These are phyloP conservation scores for Syncephalastrum sp. DNA, from an alignment of 371 early-diverging fungal species.

Conservation along the genomic window DNA sequence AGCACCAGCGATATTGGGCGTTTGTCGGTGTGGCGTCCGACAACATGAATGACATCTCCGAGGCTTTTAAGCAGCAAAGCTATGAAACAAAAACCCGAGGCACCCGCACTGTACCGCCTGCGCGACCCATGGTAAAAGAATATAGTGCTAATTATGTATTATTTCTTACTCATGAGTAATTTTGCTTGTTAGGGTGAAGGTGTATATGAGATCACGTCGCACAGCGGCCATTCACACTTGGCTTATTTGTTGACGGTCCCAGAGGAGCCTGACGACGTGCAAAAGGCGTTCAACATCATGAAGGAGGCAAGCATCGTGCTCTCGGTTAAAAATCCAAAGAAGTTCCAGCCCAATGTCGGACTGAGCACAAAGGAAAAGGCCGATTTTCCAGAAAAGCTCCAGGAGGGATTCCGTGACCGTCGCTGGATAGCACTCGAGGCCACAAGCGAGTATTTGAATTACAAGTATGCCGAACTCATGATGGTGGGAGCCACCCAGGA, in stretches of 20 bases:
- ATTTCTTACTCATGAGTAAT: not conserved
- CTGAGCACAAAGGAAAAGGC: constrained; percentile 26
- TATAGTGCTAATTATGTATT: not conserved
- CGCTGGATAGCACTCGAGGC: constrained; percentile 29
- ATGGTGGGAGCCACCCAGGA: constrained; percentile 40
- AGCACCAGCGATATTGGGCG: constrained; percentile 36
- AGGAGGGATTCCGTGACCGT: constrained; percentile 25
- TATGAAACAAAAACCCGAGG: constrained; percentile 47
- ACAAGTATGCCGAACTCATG: constrained; percentile 31
- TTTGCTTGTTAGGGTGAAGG: constrained; percentile 25
- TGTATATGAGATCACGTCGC: constrained; percentile 27
- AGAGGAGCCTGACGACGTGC: constrained; percentile 33
- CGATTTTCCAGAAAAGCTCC: constrained; percentile 20
- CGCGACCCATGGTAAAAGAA: constrained; percentile 28
- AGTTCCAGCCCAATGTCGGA: constrained; percentile 23
- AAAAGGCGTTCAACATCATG: constrained; percentile 45
- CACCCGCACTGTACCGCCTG: constrained; percentile 27
- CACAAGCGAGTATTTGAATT: constrained; percentile 36
- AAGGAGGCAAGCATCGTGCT: constrained; percentile 47
- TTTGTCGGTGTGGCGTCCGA: constrained; percentile 33
- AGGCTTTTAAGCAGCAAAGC: constrained; percentile 25
- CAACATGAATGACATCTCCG: constrained; percentile 24
- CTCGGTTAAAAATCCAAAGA: constrained; percentile 32
- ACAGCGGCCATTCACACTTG: constrained; percentile 33
- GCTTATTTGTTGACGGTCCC: constrained; percentile 40